phyloP scores from a whole-genome alignment of 2,329 filamentous ascomycete genomes.

The Pseudofabraea citricarpa region DNA sequence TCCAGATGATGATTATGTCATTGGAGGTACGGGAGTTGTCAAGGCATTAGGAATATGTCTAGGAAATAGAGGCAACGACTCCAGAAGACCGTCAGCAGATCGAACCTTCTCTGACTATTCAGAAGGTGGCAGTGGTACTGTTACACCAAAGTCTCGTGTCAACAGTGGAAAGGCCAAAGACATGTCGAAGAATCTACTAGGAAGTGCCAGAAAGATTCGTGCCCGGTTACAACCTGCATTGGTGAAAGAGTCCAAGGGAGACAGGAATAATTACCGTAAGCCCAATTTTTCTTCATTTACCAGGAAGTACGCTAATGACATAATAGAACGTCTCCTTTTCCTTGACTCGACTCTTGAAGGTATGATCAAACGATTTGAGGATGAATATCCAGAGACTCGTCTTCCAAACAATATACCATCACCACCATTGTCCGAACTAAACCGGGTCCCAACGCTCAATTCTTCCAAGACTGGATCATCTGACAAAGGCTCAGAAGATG shows the following conservation, averaged over 20 bases:
- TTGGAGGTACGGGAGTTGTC: slow-evolving; percentile 90
- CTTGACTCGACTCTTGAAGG: slow-evolving; percentile 82
- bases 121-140: slow-evolving; percentile 34
- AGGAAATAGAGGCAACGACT: slow-evolving; percentile 69
- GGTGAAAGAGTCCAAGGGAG: slow-evolving; percentile 65
- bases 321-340: slow-evolving; percentile 69
- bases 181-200: slow-evolving; percentile 86
- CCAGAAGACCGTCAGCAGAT: slow-evolving; percentile 35
- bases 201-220: slow-evolving; percentile 85
- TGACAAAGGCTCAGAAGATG: slow-evolving; percentile 7
- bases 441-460: slow-evolving; percentile 10
- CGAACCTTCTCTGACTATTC: slow-evolving; percentile 15
- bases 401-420: slow-evolving; percentile 15
- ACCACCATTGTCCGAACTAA: slow-evolving; percentile 12
- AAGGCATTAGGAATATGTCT: slow-evolving; percentile 90
- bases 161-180: slow-evolving; percentile 69
- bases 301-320: slow-evolving; percentile 6
- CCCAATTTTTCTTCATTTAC: slow-evolving; percentile 16
- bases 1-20: slow-evolving; percentile 90
- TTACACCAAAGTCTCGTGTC: slow-evolving; percentile 35
- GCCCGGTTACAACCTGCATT: slow-evolving; percentile 78
- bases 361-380: slow-evolving; percentile 93
- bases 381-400: slow-evolving; percentile 89
- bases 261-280: slow-evolving; percentile 76
- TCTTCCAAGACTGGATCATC: neutral